These are phyloP conservation scores for Polyplosphaeria fusca DNA, from an alignment of 495 filamentous ascomycete species.

Conservation along the genomic window DNA sequence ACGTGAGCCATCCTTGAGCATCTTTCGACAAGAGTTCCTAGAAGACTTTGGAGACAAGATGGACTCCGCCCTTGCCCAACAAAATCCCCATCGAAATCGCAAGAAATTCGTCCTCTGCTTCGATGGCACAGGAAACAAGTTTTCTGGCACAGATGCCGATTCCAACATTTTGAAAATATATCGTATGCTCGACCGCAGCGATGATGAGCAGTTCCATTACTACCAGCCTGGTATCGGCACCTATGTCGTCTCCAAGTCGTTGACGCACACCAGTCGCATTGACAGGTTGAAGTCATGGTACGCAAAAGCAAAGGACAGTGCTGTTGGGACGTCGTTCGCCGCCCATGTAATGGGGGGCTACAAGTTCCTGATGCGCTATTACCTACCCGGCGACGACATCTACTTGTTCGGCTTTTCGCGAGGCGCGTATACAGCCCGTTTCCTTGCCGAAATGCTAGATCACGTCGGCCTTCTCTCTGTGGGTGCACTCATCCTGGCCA, in stretches of 20 bases:
- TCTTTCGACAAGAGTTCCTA: neutral
- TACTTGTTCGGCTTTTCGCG: slow-evolving; percentile 81
- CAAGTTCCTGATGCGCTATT: slow-evolving; percentile 86
- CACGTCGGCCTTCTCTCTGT: slow-evolving; percentile 71
- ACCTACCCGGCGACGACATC: slow-evolving; percentile 74
- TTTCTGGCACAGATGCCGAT: slow-evolving; percentile 73
- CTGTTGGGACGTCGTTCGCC: slow-evolving; percentile 63
- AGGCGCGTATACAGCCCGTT: slow-evolving; percentile 83
- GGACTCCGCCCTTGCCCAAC: slow-evolving; percentile 4
- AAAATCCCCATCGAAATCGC: slow-evolving; percentile 30
- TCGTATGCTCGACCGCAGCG: slow-evolving; percentile 58
- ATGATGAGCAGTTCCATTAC: slow-evolving; percentile 59
- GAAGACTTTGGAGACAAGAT: slow-evolving; percentile 13
- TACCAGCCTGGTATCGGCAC: slow-evolving; percentile 84
- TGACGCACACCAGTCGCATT: slow-evolving; percentile 62
- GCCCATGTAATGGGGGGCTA: slow-evolving; percentile 83
- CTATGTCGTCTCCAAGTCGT: slow-evolving; percentile 60
- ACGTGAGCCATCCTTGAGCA: neutral
- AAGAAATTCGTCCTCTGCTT: slow-evolving; percentile 55
- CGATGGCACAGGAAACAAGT: slow-evolving; percentile 88
- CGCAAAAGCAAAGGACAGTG: slow-evolving; percentile 78
- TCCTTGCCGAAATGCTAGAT: slow-evolving; percentile 83
- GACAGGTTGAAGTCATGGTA: slow-evolving; percentile 72
- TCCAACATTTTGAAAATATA: slow-evolving; percentile 92
- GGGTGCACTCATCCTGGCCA: no score